phyloP scores from a whole-genome alignment of 2,329 filamentous ascomycete species.

The Paraconiothyrium sp. region DNA sequence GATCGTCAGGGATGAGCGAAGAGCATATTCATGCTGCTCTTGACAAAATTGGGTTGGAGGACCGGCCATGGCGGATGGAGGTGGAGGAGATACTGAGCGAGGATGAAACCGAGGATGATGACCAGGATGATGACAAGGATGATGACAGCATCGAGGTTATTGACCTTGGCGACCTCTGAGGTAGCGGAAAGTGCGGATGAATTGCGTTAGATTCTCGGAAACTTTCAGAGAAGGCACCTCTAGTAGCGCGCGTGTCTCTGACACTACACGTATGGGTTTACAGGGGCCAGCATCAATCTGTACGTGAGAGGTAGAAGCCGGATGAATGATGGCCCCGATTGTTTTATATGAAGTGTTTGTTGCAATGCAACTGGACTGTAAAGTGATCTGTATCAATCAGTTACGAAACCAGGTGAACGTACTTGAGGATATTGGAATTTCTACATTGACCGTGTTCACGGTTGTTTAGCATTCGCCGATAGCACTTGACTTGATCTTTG shows the following conservation, averaged over 20 bases:
- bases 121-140: not conserved
- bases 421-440: not conserved
- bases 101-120: not conserved
- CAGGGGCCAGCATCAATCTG: no score
- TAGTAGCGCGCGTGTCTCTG: no score
- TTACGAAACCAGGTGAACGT: no score
- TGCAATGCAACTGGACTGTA: no score
- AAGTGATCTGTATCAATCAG: no score
- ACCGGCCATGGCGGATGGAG: not conserved
- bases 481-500: constrained; percentile 16
- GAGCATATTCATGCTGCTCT: no score
- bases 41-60: not conserved
- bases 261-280: no score
- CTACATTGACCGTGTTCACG: not conserved
- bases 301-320: no score
- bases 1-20: not conserved
- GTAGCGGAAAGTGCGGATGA: not conserved
- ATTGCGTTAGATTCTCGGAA: no score
- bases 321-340: no score
- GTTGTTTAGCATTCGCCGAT: not conserved
- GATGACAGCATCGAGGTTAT: not conserved
- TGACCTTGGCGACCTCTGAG: not conserved
- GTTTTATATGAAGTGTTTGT: no score
- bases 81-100: constrained; percentile 1
- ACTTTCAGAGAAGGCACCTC: no score